Evolutionary conservation across 2,329 filamentous ascomycete species (phyloP), one percentile per base, ranked within the genome.

Genomic region (Thyridium curvatum): DNA sequence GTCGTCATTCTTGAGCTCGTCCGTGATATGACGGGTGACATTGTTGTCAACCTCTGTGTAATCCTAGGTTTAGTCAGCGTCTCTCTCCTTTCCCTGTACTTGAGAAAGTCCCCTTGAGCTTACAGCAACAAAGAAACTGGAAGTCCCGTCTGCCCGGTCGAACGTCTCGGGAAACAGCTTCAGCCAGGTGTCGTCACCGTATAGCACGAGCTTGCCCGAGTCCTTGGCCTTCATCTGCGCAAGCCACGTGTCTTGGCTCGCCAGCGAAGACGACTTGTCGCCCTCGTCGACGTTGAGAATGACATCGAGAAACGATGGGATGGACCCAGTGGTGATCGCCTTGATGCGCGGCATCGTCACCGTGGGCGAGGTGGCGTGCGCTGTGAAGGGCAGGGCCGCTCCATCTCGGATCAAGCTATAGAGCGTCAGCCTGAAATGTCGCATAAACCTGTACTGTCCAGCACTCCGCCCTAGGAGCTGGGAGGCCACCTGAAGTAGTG

Each of bases 261-360:
- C 82, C 17, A 98, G 75, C 3, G 85, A 91, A 1, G 93, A 95
- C 12, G 85, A 84, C 3, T 87, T 91, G 58, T 98, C 93, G 14
- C 82, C 89, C 62, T 98, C 93, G 47, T 94, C 87, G 57, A 98
- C 87, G 56, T 97, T 98, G 42, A 98, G 74, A 45, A 98, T 94
- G 13, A 96, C 84, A 60, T 98, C 93, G 43, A 97, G 78, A 60
- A 98, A 98, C 3, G 91, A 97, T 3, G 93, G 93, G n/a, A 95
- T 93, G 2, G 91, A 96, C 44, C 93, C 93, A 2, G 93, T 97
- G 1, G 93, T 98, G 46, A 98, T 89, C 35, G 93, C 89, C 66
- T 98, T 98, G 53, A 98, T 82, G 45, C 91, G 82, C 32, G 93
- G 93, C 93, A 98, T 97, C 14, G 93, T 98, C 45, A 98, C 91